phyloP scores from a whole-genome alignment of 805 yeast species.

The Candida silvicultrix region DNA sequence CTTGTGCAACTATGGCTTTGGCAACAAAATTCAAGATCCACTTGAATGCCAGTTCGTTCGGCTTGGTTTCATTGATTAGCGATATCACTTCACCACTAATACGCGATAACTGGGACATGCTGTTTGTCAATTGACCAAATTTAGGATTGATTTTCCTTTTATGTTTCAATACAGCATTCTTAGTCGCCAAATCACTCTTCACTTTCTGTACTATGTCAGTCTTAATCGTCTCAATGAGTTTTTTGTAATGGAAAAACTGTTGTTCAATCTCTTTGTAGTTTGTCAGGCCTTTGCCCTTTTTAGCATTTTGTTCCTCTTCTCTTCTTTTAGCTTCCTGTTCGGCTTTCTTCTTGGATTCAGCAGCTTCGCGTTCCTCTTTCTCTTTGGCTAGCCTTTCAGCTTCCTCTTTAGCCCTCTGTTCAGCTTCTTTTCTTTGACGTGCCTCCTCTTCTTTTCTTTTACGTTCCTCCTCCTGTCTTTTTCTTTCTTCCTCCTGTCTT shows the following conservation, averaged over 20 bases:
- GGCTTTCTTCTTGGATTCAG: slow-evolving; percentile 2
- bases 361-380: slow-evolving; percentile 8
- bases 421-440: slow-evolving; percentile 19
- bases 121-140: slow-evolving; percentile 85
- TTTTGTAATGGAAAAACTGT: slow-evolving; percentile 40
- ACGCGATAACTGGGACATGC: slow-evolving; percentile 48
- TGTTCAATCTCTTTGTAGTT: slow-evolving; percentile 32
- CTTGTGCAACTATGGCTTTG: slow-evolving; percentile 82
- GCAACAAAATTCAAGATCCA: slow-evolving; percentile 83
- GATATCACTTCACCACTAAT: slow-evolving; percentile 45
- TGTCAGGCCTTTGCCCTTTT: slow-evolving; percentile 26
- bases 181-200: slow-evolving; percentile 42
- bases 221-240: slow-evolving; percentile 54
- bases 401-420: slow-evolving; percentile 16
- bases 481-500: slow-evolving; percentile 12
- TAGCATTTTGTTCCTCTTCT: slow-evolving; percentile 13
- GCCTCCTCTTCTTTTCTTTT: slow-evolving; percentile 18
- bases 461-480: slow-evolving; percentile 9
- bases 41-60: slow-evolving; percentile 45
- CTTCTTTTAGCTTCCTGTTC: slow-evolving; percentile 13
- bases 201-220: slow-evolving; percentile 49
- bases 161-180: slow-evolving; percentile 48
- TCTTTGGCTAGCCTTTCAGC: slow-evolving; percentile 9
- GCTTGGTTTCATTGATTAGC: slow-evolving; percentile 42
- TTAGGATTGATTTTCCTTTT: slow-evolving; percentile 80